Evolutionary conservation across 139 green algal genomes (phyloP).

Genomic region (Closterium sp.): DNA sequence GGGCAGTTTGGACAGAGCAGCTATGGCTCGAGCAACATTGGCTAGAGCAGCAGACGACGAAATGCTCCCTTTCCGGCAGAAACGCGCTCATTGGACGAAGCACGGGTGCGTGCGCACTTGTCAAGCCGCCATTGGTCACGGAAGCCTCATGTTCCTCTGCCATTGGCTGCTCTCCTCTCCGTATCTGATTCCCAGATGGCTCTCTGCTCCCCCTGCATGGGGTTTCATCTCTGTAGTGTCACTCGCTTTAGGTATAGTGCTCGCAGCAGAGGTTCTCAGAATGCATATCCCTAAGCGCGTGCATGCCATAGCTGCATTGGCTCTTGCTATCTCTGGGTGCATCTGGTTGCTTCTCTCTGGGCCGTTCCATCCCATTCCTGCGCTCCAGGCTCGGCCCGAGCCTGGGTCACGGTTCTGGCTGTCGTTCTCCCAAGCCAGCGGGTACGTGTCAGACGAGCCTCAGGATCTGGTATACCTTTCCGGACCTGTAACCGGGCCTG

Average conservation of each 20-base stretch:
- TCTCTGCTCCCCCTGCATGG: constrained; percentile 20
- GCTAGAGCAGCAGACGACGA: background rate
- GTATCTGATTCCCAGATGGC: constrained; percentile 22
- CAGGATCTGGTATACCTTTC: background rate
- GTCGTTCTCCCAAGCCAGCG: background rate
- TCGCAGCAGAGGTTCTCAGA: constrained; percentile 23
- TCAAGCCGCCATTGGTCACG: constrained; percentile 39
- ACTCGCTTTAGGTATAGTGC: constrained; percentile 13
- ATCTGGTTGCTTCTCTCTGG: constrained; percentile 16
- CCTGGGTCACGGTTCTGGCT: background rate
- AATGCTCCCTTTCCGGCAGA: background rate
- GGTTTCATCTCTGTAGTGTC: constrained; percentile 16
- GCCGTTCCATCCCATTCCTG: background rate
- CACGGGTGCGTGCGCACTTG: constrained; percentile 7
- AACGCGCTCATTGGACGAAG: background rate
- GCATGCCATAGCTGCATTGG: constrained; percentile 16
- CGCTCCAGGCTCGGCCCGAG: background rate
- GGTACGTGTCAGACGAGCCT: background rate
- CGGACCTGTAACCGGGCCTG: too few relatives aligned
- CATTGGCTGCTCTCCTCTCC: constrained; percentile 40
- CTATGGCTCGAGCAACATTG: background rate
- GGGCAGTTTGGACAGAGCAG: background rate
- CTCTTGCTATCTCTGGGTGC: background rate
- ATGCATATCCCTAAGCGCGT: constrained; percentile 24
- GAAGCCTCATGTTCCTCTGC: constrained; percentile 37